These are phyloP conservation scores for Parastagonospora avenae DNA, from an alignment of 2,329 filamentous ascomycete species.

Conservation along the genomic window DNA sequence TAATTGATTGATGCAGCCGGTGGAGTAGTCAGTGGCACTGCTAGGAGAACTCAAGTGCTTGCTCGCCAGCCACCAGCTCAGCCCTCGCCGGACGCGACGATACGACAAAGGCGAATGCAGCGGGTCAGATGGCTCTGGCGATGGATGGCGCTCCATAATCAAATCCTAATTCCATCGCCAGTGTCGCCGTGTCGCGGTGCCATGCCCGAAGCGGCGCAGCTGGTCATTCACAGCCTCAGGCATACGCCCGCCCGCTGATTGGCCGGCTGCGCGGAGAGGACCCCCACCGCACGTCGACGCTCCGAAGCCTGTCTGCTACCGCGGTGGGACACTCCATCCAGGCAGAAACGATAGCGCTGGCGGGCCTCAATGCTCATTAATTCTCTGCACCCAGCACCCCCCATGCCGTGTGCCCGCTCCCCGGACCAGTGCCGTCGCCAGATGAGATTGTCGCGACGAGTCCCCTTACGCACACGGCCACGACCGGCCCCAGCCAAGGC, in stretches of 20 bases:
- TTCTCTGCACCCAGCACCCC: conserved; percentile 17
- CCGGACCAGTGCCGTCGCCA: conserved; percentile 11
- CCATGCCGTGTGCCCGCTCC: conserved; percentile 1
- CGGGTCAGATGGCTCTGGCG: background rate
- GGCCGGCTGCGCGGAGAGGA: background rate
- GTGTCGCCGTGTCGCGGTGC: conserved; percentile 1
- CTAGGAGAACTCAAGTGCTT: background rate
- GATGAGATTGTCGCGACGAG: conserved; percentile 10
- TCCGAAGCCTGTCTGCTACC: conserved; percentile 7
- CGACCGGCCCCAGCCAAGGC: conserved; percentile 33
- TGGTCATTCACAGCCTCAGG: conserved; percentile 1
- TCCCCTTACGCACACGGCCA: conserved; percentile 26
- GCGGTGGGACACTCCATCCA: conserved; percentile 19
- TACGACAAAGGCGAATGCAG: background rate
- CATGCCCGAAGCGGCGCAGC: conserved; percentile 1
- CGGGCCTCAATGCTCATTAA: conserved; percentile 17
- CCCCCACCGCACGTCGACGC: background rate
- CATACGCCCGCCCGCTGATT: background rate
- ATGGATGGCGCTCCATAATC: background rate
- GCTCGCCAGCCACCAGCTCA: background rate
- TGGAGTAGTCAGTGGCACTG: no score
- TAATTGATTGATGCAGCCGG: no score
- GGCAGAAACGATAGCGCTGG: conserved; percentile 30
- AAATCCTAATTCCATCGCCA: background rate
- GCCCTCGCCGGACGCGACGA: background rate